Evolutionary conservation across 2,329 filamentous ascomycete species (phyloP), one percentile per base, ranked within the genome.

Genomic region (Colletotrichum orchidophilum): DNA sequence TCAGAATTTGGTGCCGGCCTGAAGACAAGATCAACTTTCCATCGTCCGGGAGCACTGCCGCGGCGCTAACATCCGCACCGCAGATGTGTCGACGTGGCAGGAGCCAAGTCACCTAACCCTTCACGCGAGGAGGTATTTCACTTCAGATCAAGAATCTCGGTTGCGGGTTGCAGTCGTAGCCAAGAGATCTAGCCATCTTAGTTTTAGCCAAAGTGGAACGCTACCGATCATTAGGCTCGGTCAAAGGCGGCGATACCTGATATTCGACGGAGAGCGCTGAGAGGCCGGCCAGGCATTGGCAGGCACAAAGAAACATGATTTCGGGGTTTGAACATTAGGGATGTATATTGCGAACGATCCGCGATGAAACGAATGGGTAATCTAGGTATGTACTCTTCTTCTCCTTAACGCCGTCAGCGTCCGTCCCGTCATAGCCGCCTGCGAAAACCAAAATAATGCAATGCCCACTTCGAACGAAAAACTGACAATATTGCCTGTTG

Each of bases 371-470:
- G 18, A 55, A 54, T 29, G 24, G 27, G 27, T 69, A 54, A 63
- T 59, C 58, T 71, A 59, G 65, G 53, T 59, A 59, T 52, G 54
- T 61, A 31, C 21, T 53, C 33, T 42, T 53, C 33, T 42, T 68
- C 64, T 59, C 69, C 64, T 2, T 54, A 68, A 71, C 69, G 53
- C 69, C 69, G 42, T 58, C 53, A 27, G 65, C 39, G 33, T 63
- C 24, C 39, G 33, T 63, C 24, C 59, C 53, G 13, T 59, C 21
- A 31, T 54, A 53, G 31, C 27, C 21, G 52, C 46, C 59, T 24
- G 63, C 33, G 1, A 54, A 54, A 35, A 69, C 21, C 29, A 57
- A 50, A 21, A 35, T 13, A 35, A 57, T 46, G 52, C 24, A 39
- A 59, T 50, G 64, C 64, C 39, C 24, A 21, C 53, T 18, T 52